These are phyloP conservation scores for Solanum bukasovii DNA, from an alignment of 257 asterid species.

Conservation along the genomic window DNA sequence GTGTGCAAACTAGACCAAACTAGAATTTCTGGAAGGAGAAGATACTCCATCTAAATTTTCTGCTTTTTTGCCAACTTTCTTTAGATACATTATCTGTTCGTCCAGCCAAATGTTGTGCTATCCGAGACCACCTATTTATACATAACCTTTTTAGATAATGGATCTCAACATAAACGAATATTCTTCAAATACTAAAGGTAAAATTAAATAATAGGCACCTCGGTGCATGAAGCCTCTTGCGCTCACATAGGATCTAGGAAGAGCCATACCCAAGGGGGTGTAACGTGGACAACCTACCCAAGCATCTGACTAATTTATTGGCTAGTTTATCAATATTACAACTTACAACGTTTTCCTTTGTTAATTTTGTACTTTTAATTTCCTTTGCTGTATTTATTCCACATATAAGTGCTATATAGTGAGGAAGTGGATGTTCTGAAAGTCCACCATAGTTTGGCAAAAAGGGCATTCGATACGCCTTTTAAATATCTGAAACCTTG, in stretches of 20 bases:
- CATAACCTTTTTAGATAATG: neutral
- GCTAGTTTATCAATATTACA: neutral
- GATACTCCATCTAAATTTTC: neutral
- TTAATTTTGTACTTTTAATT: neutral
- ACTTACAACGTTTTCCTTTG: neutral
- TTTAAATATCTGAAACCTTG: too few relatives aligned
- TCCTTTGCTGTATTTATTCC: too few relatives aligned
- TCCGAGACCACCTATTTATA: neutral
- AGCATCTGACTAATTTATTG: neutral
- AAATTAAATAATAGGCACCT: neutral
- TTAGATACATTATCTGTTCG: neutral
- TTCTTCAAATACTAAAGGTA: neutral
- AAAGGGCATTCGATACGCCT: neutral
- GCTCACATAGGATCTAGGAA: neutral
- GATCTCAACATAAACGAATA: neutral
- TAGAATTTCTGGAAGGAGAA: neutral
- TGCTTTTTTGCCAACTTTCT: neutral
- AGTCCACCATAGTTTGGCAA: neutral
- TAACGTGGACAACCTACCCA: neutral
- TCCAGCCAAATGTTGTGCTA: neutral
- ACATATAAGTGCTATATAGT: neutral
- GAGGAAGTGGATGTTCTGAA: neutral
- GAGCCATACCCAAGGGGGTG: neutral
- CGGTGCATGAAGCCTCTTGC: neutral
- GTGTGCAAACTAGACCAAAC: neutral